These are phyloP conservation scores for Coelastrella sp. DNA, from an alignment of 139 green algal genomes.

Conservation along the genomic window DNA sequence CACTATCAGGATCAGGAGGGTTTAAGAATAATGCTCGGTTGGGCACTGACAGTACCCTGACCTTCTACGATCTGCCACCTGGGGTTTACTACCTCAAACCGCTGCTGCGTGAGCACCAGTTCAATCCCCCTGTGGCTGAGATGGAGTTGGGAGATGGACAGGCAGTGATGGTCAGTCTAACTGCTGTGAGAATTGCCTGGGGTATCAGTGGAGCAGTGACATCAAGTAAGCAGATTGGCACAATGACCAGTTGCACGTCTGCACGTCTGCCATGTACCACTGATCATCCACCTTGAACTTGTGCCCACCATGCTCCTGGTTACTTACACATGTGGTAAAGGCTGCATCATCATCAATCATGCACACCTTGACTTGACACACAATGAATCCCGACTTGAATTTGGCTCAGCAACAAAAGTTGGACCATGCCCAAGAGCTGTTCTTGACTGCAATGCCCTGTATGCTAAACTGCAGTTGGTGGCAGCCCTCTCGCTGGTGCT, in stretches of 20 bases:
- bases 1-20: conserved; percentile 27
- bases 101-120: conserved; percentile 36
- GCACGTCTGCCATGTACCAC: too few relatives aligned
- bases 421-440: too few relatives aligned
- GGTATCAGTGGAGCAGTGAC: conserved; percentile 30
- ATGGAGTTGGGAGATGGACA: conserved; percentile 15
- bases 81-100: conserved; percentile 41
- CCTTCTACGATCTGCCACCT: conserved; percentile 27
- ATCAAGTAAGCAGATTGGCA: neutral
- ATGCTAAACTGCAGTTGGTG: conserved; percentile 28
- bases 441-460: too few relatives aligned
- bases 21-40: conserved; percentile 39
- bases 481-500: conserved; percentile 14
- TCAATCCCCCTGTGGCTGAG: conserved; percentile 33
- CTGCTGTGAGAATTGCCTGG: conserved; percentile 31
- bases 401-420: too few relatives aligned
- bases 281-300: too few relatives aligned
- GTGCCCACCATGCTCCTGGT: too few relatives aligned
- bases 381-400: too few relatives aligned
- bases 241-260: too few relatives aligned
- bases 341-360: too few relatives aligned
- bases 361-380: too few relatives aligned
- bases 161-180: neutral
- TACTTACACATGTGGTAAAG: too few relatives aligned
- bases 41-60: neutral